A percentile compares a stretch with the other conserved stretches of the same genome.
These are phyloP conservation scores for Candida saitoana DNA, from an alignment of 805 yeast genomes.

Conservation along the genomic window DNA sequence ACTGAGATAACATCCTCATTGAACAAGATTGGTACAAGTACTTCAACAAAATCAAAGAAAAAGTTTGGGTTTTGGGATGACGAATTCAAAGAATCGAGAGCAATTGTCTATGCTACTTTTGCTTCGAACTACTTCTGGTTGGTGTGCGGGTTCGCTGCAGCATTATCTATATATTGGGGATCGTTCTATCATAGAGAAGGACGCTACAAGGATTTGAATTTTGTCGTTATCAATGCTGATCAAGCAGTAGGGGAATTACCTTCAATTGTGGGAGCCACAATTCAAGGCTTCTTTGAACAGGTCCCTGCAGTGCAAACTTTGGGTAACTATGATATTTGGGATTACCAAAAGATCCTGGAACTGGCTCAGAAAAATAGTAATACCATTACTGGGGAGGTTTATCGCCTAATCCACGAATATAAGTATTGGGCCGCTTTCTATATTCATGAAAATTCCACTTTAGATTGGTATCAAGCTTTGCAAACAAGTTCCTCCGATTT, in stretches of 20 bases:
- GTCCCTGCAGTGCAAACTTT: slow-evolving; percentile 16
- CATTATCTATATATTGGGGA: slow-evolving; percentile 32
- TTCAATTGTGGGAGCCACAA: slow-evolving; percentile 21
- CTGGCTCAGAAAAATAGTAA: slow-evolving; percentile 19
- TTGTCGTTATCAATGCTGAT: slow-evolving; percentile 26
- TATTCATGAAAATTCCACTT: slow-evolving; percentile 27
- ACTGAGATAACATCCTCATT: not conserved
- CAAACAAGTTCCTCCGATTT: slow-evolving; percentile 12
- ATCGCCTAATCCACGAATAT: slow-evolving; percentile 28
- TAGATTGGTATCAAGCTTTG: slow-evolving; percentile 19
- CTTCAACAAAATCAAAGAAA: slow-evolving; percentile 4
- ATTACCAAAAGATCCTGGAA: slow-evolving; percentile 12
- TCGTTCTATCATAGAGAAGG: slow-evolving; percentile 20
- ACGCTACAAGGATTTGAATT: slow-evolving; percentile 19
- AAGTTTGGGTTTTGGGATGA: slow-evolving; percentile 27
- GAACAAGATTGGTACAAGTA: not conserved
- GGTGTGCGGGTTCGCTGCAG: slow-evolving; percentile 19
- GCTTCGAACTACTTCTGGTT: slow-evolving; percentile 20
- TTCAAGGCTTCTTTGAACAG: slow-evolving; percentile 18
- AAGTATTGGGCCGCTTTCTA: slow-evolving; percentile 27
- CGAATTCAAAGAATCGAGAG: slow-evolving; percentile 22
- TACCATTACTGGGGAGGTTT: slow-evolving; percentile 23
- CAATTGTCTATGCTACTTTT: slow-evolving; percentile 18
- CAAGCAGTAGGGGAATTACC: slow-evolving; percentile 17
- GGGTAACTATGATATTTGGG: slow-evolving; percentile 24